A percentile compares a stretch with the other conserved stretches of the same genome.
Conservation (phyloP, 805 yeast genomes). For the Jamesozyma lodderae region DNA sequence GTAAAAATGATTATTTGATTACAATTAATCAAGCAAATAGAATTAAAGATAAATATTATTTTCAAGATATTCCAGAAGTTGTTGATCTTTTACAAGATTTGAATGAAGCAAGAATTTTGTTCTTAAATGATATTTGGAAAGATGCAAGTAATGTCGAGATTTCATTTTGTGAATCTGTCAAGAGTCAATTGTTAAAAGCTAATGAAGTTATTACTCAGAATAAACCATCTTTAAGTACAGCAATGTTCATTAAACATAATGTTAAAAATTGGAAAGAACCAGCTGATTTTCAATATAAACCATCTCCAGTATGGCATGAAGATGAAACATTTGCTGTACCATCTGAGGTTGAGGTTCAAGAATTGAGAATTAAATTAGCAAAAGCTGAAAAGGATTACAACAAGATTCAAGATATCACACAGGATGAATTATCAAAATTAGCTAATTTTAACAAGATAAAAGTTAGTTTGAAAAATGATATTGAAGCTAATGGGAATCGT, state of each 20-base stretch:
- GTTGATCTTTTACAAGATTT: conserved; percentile 78
- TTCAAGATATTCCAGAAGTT: conserved; percentile 87
- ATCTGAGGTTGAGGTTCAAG: conserved; percentile 48
- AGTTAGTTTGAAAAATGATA: conserved; percentile 35
- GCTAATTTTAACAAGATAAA: conserved; percentile 26
- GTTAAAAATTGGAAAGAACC: conserved; percentile 74
- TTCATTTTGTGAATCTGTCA: conserved; percentile 37
- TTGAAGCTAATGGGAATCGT: conserved; percentile 10
- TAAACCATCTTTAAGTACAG: conserved; percentile 63
- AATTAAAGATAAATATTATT: conserved; percentile 82
- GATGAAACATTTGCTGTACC: conserved; percentile 65
- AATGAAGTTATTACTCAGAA: conserved; percentile 58
- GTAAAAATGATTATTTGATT: conserved; percentile 78
- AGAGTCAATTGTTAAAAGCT: conserved; percentile 39
- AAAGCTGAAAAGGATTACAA: conserved; percentile 28
- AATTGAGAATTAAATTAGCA: conserved; percentile 45
- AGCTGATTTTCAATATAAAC: conserved; percentile 71
- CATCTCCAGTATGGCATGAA: conserved; percentile 95
- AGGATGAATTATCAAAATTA: conserved; percentile 26
- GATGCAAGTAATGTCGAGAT: conserved; percentile 57
- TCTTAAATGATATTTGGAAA: conserved; percentile 59
- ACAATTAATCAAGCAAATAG: conserved; percentile 80
- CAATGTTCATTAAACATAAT: conserved; percentile 91
- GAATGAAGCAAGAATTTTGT: conserved; percentile 66
- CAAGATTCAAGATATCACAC: conserved; percentile 25